Evolutionary conservation across 192 early-diverging fungal genomes (phyloP).

Genomic region (Haplosporangium gracile): DNA sequence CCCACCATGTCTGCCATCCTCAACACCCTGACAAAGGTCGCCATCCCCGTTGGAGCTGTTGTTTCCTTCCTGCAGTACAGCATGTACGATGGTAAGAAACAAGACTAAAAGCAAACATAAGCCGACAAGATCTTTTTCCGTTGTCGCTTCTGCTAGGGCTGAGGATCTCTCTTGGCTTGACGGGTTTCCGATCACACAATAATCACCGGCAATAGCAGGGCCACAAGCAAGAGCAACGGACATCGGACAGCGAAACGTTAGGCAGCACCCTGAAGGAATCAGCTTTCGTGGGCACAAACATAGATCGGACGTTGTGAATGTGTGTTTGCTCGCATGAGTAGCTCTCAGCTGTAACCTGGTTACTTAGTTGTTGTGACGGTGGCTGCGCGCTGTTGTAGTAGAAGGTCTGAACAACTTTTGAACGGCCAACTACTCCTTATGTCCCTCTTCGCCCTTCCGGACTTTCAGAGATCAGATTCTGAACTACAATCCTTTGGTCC

Average conservation of each 20-base stretch:
- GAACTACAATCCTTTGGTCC: too few species aligned
- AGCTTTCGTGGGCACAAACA: background rate
- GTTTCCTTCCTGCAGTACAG: constrained; percentile 81
- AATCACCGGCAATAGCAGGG: too few species aligned
- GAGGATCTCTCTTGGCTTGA: background rate
- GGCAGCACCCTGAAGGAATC: too few species aligned
- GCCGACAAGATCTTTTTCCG: background rate
- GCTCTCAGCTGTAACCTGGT: too few species aligned
- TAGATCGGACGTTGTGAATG: background rate
- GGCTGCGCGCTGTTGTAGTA: background rate
- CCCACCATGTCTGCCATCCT: constrained; percentile 68
- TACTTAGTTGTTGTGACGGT: background rate
- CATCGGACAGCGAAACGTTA: too few species aligned
- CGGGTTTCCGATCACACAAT: too few species aligned
- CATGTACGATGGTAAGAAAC: constrained; percentile 91
- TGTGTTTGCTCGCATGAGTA: background rate
- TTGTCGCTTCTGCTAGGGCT: background rate
- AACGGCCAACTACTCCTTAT: background rate
- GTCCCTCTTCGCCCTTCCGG: background rate
- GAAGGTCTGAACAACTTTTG: background rate
- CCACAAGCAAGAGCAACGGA: too few species aligned
- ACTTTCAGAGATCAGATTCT: background rate
- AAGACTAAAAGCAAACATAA: background rate
- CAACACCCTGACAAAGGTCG: constrained; percentile 83
- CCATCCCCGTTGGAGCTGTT: constrained; percentile 80